Percentiles rank a stretch among this genome's conserved stretches.
Conservation (phyloP, 768 basidiomycete species). For the Hericium coralloides region DNA sequence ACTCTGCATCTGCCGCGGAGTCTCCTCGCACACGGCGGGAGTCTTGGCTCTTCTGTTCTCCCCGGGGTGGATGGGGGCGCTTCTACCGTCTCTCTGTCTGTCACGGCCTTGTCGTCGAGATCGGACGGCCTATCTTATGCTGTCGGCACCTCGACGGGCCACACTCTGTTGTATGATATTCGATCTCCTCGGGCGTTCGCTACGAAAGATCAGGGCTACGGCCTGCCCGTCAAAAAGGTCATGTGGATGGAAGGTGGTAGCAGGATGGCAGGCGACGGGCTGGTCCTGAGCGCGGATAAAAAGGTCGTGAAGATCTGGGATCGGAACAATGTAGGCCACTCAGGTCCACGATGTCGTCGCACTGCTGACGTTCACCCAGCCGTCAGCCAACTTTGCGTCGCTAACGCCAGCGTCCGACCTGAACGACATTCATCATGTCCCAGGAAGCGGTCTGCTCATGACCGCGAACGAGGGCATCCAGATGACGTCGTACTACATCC, state of each 20-base stretch:
- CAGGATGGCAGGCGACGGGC: conserved; percentile 76
- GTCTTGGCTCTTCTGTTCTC: conserved; percentile 22
- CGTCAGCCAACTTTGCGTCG: conserved; percentile 80
- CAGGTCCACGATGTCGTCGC: background rate
- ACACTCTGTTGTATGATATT: conserved; percentile 91
- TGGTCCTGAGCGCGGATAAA: conserved; percentile 88
- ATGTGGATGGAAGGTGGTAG: conserved; percentile 86
- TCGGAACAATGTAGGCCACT: conserved; percentile 55
- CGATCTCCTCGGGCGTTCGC: conserved; percentile 78
- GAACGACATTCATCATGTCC: conserved; percentile 85
- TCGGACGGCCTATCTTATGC: conserved; percentile 90
- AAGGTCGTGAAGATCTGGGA: conserved; percentile 99
- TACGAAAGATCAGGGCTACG: conserved; percentile 94
- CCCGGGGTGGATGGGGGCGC: conserved; percentile 28
- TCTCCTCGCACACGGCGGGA: conserved; percentile 37
- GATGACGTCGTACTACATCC: conserved; percentile 91
- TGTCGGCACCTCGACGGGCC: conserved; percentile 90
- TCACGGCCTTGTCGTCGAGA: conserved; percentile 81
- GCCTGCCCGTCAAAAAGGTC: conserved; percentile 77
- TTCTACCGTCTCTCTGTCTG: conserved; percentile 33
- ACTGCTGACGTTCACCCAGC: conserved; percentile 34
- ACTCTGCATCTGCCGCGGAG: conserved; percentile 50
- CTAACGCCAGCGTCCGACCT: conserved; percentile 87
- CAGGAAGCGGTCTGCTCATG: conserved; percentile 82
- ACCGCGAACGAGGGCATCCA: conserved; percentile 96